Conservation (phyloP, 2,329 filamentous ascomycete genomes). For the Fusarium sublunatum region DNA sequence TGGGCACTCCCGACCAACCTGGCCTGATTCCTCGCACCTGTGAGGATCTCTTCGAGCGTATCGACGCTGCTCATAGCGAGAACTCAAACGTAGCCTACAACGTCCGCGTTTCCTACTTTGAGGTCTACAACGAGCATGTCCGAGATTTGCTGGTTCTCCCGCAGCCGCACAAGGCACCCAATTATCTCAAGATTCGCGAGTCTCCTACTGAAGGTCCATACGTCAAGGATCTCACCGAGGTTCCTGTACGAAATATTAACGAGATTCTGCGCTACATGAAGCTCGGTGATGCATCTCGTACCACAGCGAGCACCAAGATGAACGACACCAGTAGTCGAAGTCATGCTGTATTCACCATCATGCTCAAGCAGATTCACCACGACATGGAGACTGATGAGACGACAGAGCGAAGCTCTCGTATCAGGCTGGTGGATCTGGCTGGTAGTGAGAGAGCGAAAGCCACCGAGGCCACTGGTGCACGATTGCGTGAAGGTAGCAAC, state of each 20-base stretch:
- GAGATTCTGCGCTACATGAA: constrained; percentile 95
- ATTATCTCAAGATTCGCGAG: constrained; percentile 97
- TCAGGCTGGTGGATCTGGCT: constrained; percentile 93
- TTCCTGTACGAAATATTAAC: constrained; percentile 85
- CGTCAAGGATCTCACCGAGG: constrained; percentile 94
- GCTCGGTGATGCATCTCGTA: constrained; percentile 86
- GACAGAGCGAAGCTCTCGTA: constrained; percentile 92
- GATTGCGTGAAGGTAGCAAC: constrained; percentile 93
- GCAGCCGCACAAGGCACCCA: constrained; percentile 75
- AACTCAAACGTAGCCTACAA: constrained; percentile 95
- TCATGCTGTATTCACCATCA: constrained; percentile 97
- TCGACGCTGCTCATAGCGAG: constrained; percentile 79
- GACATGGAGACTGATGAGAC: constrained; percentile 98
- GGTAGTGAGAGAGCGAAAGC: constrained; percentile 95
- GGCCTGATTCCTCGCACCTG: constrained; percentile 96
- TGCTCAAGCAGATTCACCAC: constrained; percentile 97
- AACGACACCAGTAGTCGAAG: constrained; percentile 98
- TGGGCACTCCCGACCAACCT: constrained; percentile 87
- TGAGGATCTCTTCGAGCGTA: constrained; percentile 93
- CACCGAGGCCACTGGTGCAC: constrained; percentile 91
- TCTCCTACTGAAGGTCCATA: constrained; percentile 95
- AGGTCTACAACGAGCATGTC: constrained; percentile 99
- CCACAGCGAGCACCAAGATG: constrained; percentile 96
- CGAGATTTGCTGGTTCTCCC: constrained; percentile 89
- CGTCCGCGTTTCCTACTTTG: constrained; percentile 97